Evolutionary conservation across 371 early-diverging fungal genomes (phyloP).

Genomic region (Nosema bombycis): DNA sequence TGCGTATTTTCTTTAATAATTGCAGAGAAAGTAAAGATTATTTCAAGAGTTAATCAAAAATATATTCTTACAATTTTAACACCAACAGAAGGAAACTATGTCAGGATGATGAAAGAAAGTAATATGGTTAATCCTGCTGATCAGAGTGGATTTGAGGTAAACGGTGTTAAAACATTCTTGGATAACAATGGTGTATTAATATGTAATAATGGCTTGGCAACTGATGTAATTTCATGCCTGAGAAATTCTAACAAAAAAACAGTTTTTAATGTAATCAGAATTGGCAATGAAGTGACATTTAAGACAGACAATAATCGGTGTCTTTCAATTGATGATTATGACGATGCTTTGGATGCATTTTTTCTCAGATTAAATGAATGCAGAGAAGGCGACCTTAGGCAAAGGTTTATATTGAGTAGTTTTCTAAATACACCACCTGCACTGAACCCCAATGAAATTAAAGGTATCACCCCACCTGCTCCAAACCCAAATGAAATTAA

Average conservation of each 20-base stretch:
- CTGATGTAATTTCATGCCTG: not conserved
- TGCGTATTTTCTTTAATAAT: not conserved
- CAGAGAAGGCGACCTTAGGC: no score
- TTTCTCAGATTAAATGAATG: no score
- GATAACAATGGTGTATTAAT: not conserved
- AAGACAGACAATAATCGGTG: not conserved
- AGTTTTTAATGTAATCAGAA: not conserved
- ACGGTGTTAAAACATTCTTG: not conserved
- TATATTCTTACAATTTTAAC: not conserved
- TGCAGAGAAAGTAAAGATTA: not conserved
- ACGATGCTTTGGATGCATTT: no score
- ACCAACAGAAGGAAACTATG: not conserved
- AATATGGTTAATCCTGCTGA: not conserved
- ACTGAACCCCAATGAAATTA: no score
- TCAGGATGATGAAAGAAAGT: not conserved
- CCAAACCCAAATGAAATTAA: no score
- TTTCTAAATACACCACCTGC: no score
- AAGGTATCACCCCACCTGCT: no score
- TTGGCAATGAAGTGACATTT: not conserved
- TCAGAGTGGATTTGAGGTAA: not conserved
- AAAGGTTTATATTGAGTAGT: no score
- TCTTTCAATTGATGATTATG: not conserved
- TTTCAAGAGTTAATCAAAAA: not conserved
- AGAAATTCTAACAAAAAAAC: not conserved
- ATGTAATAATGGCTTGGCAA: not conserved